phyloP scores from a whole-genome alignment of 73 alveolate species.

The Paramecium octaurelia region DNA sequence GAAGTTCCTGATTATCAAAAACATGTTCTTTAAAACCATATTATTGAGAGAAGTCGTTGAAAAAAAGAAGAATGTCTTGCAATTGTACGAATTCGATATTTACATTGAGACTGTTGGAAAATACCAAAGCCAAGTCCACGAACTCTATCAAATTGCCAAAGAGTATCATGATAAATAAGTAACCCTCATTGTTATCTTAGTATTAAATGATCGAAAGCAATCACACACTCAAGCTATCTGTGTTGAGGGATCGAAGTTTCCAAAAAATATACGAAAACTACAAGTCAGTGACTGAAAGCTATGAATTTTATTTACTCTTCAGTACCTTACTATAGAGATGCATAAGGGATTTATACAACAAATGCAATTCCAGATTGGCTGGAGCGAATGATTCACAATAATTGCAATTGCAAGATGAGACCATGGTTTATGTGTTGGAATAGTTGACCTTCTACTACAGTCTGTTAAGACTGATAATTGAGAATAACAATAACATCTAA shows the following conservation, averaged over 20 bases:
- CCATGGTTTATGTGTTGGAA: slow-evolving; percentile 19
- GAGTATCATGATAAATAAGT: slow-evolving; percentile 12
- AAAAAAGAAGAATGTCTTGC: not conserved
- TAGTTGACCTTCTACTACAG: not conserved
- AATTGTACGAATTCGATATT: not conserved
- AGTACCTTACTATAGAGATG: not conserved
- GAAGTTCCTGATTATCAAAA: not conserved
- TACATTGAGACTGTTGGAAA: not conserved
- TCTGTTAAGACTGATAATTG: not conserved
- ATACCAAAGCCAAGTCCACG: not conserved
- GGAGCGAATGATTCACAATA: not conserved
- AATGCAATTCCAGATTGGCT: not conserved
- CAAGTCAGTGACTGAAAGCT: not conserved
- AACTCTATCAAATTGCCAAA: not conserved
- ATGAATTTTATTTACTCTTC: slow-evolving; percentile 8
- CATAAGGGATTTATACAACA: not conserved
- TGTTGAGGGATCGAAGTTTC: slow-evolving; percentile 1
- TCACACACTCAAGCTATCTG: not conserved
- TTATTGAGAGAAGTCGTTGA: not conserved
- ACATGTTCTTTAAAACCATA: not conserved
- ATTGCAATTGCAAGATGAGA: not conserved
- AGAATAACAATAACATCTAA: not conserved
- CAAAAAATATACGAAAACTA: not conserved
- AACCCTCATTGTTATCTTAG: not conserved
- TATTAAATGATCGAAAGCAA: not conserved